Percentiles rank a stretch among this genome's conserved stretches.
These are phyloP conservation scores for Acer saccharum DNA, from an alignment of 345 rosid species.

Conservation along the genomic window DNA sequence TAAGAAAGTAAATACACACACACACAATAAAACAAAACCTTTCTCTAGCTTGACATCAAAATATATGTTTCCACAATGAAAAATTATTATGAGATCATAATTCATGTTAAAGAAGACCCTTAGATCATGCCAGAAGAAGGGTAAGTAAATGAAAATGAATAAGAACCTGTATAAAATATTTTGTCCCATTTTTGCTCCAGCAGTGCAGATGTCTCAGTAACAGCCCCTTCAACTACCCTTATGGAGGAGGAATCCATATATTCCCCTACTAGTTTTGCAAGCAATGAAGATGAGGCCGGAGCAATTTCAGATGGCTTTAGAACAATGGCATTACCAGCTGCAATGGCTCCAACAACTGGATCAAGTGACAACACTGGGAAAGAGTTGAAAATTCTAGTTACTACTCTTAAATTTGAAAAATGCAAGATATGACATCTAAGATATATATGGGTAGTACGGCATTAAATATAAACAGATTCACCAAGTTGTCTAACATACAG, in stretches of 20 bases:
- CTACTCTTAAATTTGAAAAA: neutral
- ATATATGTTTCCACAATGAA: neutral
- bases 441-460: neutral
- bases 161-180: slow-evolving; percentile 89
- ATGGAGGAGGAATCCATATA: slow-evolving; percentile 73
- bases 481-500: slow-evolving; percentile 46
- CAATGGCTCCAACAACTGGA: slow-evolving; percentile 94
- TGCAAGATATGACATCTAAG: neutral
- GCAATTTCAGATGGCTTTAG: slow-evolving; percentile 94
- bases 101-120: neutral
- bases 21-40: neutral
- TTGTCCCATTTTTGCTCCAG: slow-evolving; percentile 98
- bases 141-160: neutral
- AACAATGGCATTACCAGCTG: slow-evolving; percentile 88
- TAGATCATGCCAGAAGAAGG: slow-evolving; percentile 11
- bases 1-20: neutral
- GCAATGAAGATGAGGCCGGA: slow-evolving; percentile 74
- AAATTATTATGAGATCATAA: neutral
- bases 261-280: slow-evolving; percentile 58
- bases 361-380: slow-evolving; percentile 80
- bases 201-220: slow-evolving; percentile 68
- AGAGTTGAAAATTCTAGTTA: slow-evolving; percentile 7
- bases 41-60: neutral
- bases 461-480: slow-evolving; percentile 8
- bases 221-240: slow-evolving; percentile 85